Evolutionary conservation across 2,329 filamentous ascomycete genomes (phyloP).

Genomic region (Clarireedia monteithiana): DNA sequence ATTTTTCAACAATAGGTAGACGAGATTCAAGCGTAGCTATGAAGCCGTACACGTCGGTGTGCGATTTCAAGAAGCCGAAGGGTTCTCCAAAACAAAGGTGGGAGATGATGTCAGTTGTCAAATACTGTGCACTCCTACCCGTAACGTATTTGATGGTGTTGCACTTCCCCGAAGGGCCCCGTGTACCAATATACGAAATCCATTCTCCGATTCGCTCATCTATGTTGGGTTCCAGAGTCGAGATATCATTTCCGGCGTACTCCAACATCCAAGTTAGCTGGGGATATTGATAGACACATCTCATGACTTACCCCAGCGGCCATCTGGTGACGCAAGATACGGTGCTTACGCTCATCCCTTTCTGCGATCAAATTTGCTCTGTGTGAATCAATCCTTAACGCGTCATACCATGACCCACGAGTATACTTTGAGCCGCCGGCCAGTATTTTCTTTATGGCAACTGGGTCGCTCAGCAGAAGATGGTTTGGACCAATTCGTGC

Average conservation of each 20-base stretch:
- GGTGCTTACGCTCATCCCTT: conserved; percentile 39
- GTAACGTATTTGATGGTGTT: background rate
- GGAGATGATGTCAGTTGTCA: background rate
- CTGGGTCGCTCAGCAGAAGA: conserved; percentile 20
- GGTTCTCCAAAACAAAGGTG: background rate
- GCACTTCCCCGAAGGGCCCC: background rate
- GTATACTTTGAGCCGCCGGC: conserved; percentile 19
- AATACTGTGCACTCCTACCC: background rate
- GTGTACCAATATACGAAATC: background rate
- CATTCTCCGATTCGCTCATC: background rate
- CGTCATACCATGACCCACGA: conserved; percentile 30
- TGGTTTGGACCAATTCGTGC: conserved; percentile 23
- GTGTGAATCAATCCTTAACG: conserved; percentile 44
- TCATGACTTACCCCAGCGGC: conserved; percentile 36
- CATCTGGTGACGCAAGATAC: conserved; percentile 33
- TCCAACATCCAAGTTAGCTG: background rate
- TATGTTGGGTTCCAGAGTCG: background rate
- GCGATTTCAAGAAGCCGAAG: background rate
- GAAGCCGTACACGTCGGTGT: background rate
- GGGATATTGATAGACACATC: background rate
- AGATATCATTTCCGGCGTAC: background rate
- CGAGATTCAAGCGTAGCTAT: background rate
- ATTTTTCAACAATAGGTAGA: background rate
- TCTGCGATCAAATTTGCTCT: conserved; percentile 45
- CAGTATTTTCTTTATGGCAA: conserved; percentile 16